phyloP scores from a whole-genome alignment of 345 rosid genomes.

The Euclidium syriacum region DNA sequence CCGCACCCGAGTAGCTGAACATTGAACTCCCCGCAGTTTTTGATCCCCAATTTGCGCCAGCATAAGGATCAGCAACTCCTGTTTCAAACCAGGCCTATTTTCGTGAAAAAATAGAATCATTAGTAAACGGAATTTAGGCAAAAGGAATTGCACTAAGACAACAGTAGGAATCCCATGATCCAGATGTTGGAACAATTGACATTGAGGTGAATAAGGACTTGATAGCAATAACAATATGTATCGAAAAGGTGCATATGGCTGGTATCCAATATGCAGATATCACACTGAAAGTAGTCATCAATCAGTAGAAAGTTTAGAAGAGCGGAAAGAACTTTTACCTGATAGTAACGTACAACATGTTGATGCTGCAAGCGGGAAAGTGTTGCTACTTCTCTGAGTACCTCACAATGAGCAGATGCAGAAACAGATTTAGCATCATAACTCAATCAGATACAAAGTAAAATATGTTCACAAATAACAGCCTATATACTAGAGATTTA shows the following conservation, averaged over 20 bases:
- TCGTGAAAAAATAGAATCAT: background rate
- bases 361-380: constrained; percentile 97
- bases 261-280: background rate
- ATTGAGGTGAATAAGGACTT: constrained; percentile 1
- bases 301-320: constrained; percentile 16
- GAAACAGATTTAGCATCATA: constrained; percentile 9
- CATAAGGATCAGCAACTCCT: constrained; percentile 63
- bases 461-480: background rate
- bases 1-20: constrained; percentile 49
- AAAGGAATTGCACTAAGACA: background rate
- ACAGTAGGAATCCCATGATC: background rate
- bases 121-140: background rate
- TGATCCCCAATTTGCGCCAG: constrained; percentile 66
- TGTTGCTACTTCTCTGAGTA: constrained; percentile 91
- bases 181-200: constrained; percentile 3
- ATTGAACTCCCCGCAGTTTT: constrained; percentile 66
- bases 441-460: constrained; percentile 6
- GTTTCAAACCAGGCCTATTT: constrained; percentile 90
- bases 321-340: constrained; percentile 41
- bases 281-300: background rate
- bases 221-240: background rate
- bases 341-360: constrained; percentile 99
- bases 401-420: constrained; percentile 27
- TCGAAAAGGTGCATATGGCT: background rate
- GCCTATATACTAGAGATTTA: constrained; percentile 5